A percentile compares a stretch with the other conserved stretches of the same genome.
phyloP scores from a whole-genome alignment of 345 rosid species.

The Aquilaria yunnanensis region DNA sequence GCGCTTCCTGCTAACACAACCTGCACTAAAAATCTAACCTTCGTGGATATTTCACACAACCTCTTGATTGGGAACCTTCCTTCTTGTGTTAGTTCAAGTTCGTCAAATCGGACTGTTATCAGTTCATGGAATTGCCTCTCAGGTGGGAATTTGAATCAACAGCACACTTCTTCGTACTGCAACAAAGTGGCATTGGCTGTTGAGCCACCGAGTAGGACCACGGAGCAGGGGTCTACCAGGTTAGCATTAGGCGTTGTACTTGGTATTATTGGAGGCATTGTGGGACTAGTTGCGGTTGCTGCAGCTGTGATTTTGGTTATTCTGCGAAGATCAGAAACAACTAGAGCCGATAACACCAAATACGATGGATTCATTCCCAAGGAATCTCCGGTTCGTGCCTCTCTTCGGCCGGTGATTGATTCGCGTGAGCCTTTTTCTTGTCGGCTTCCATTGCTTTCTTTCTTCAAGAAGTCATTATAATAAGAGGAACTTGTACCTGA shows the following conservation, averaged over 20 bases:
- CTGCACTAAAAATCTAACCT: constrained; percentile 43
- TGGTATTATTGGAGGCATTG: constrained; percentile 50
- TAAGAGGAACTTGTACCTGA: background rate
- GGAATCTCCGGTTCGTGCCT: constrained; percentile 45
- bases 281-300: constrained; percentile 31
- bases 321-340: constrained; percentile 36
- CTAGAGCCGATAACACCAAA: constrained; percentile 23
- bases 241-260: constrained; percentile 44
- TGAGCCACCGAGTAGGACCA: constrained; percentile 33
- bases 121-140: constrained; percentile 83
- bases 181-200: constrained; percentile 73
- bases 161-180: constrained; percentile 70
- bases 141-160: constrained; percentile 29
- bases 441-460: background rate
- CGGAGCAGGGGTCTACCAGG: constrained; percentile 26
- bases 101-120: constrained; percentile 45
- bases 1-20: constrained; percentile 38
- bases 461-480: background rate
- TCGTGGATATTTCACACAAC: constrained; percentile 63
- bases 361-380: constrained; percentile 32
- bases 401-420: constrained; percentile 43
- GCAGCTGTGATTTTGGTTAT: constrained; percentile 38
- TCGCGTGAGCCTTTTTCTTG: constrained; percentile 45
- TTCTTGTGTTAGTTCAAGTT: constrained; percentile 37
- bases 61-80: constrained; percentile 70